A percentile compares a stretch with the other conserved stretches of the same genome.
Evolutionary conservation across 2,329 filamentous ascomycete species (phyloP).

Genomic region (Macroventuria anomochaeta): DNA sequence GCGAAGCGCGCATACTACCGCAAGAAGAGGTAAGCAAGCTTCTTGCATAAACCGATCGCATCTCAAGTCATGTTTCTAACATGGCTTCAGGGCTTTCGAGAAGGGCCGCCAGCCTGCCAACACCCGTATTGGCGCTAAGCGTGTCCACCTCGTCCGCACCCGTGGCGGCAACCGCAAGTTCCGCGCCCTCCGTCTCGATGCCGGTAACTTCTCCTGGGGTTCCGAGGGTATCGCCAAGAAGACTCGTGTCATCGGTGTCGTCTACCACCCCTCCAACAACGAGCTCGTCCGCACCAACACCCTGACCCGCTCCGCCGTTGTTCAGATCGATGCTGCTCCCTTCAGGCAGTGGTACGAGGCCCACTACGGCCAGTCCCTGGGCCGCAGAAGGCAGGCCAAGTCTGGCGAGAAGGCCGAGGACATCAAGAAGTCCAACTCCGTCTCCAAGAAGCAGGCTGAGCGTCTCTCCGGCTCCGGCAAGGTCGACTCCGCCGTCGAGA

Average conservation of each 20-base stretch:
- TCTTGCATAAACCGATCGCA: slow-evolving; percentile 61
- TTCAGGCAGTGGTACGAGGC: slow-evolving; percentile 99
- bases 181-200: slow-evolving; percentile 97
- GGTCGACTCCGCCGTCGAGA: slow-evolving; percentile 91
- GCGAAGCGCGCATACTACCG: slow-evolving; percentile 75
- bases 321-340: slow-evolving; percentile 97
- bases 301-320: slow-evolving; percentile 97
- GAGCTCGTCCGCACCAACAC: slow-evolving; percentile 99
- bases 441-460: slow-evolving; percentile 95
- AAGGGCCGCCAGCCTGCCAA: slow-evolving; percentile 98
- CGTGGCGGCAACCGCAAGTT: slow-evolving; percentile 99
- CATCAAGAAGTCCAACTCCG: slow-evolving; percentile 97
- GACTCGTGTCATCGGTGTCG: slow-evolving; percentile 97
- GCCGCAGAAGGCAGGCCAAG: slow-evolving; percentile 91
- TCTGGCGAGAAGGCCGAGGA: slow-evolving; percentile 70
- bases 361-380: slow-evolving; percentile 92
- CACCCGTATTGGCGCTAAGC: slow-evolving; percentile 98
- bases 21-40: slow-evolving; percentile 60
- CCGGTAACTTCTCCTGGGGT: slow-evolving; percentile 99
- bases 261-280: slow-evolving; percentile 99
- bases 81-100: slow-evolving; percentile 96
- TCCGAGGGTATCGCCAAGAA: slow-evolving; percentile 98
- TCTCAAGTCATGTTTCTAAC: slow-evolving; percentile 69
- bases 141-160: slow-evolving; percentile 95
- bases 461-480: slow-evolving; percentile 85